Evolutionary conservation across 306 rosid species (phyloP).

Genomic region (Medicago ruthenica): DNA sequence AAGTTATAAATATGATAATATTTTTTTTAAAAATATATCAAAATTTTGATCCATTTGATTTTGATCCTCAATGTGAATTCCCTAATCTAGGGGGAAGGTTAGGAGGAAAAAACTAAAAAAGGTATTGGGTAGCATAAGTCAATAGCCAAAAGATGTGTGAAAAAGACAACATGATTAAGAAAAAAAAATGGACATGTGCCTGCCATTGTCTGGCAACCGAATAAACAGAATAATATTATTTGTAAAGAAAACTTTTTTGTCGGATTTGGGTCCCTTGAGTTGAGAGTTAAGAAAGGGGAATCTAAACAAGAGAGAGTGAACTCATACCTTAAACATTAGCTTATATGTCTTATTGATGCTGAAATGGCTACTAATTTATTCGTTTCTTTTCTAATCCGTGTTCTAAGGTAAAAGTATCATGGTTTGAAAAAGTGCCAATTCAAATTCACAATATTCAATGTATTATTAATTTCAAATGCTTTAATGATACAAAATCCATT

Average conservation of each 20-base stretch:
- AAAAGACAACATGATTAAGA: constrained; percentile 37
- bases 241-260: constrained; percentile 38
- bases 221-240: constrained; percentile 22
- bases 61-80: neutral
- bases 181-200: constrained; percentile 29
- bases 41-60: neutral
- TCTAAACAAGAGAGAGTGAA: constrained; percentile 23
- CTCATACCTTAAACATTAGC: constrained; percentile 28
- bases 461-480: neutral
- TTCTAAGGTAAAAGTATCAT: neutral
- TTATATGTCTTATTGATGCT: constrained; percentile 5
- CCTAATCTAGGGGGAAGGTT: neutral
- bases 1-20: no score
- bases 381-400: neutral
- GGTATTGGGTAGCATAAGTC: constrained; percentile 8
- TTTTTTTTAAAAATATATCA: no score
- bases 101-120: constrained; percentile 7
- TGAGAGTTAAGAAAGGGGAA: neutral
- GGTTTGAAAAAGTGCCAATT: neutral
- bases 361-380: constrained; percentile 28
- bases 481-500: neutral
- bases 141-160: constrained; percentile 6
- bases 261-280: constrained; percentile 18
- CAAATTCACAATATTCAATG: neutral
- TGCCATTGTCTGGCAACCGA: constrained; percentile 41